These are phyloP conservation scores for Diutina mesorugosa DNA, from an alignment of 1,139 yeast species.

Conservation along the genomic window DNA sequence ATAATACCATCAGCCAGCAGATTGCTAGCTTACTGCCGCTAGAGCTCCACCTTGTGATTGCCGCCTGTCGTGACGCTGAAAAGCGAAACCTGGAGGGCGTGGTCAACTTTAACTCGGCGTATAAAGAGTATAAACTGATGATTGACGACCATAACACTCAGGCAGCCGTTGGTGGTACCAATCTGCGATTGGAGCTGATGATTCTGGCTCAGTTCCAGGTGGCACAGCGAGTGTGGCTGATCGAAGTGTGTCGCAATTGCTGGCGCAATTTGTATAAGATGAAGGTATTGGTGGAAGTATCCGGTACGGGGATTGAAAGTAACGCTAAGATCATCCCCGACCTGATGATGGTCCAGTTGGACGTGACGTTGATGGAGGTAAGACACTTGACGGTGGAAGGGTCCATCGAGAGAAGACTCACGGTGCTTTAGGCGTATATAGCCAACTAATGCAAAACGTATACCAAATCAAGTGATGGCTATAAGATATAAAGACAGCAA, in stretches of 20 bases:
- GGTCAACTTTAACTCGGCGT: constrained; percentile 64
- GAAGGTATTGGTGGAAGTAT: constrained; percentile 23
- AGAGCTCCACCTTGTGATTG: constrained; percentile 55
- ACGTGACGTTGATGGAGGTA: constrained; percentile 32
- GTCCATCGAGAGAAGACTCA: neutral
- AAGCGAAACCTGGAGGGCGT: constrained; percentile 38
- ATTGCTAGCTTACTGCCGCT: constrained; percentile 43
- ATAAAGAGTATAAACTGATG: constrained; percentile 59
- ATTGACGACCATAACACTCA: constrained; percentile 33
- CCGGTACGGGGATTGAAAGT: constrained; percentile 19
- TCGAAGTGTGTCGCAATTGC: constrained; percentile 33
- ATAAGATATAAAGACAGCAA: too few relatives aligned
- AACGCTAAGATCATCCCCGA: constrained; percentile 22
- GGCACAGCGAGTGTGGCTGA: constrained; percentile 34
- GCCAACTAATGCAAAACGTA: too few relatives aligned
- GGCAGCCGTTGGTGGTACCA: constrained; percentile 12
- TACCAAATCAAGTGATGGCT: too few relatives aligned
- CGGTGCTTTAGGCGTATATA: neutral
- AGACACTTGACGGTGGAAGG: neutral
- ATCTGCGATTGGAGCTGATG: constrained; percentile 17
- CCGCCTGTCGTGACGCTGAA: constrained; percentile 60
- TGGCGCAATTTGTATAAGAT: constrained; percentile 38
- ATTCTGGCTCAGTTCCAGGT: constrained; percentile 22
- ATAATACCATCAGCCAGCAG: constrained; percentile 15
- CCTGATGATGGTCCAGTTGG: constrained; percentile 34